Conservation (phyloP, 2,329 filamentous ascomycete species). For the Elsinoe australis region DNA sequence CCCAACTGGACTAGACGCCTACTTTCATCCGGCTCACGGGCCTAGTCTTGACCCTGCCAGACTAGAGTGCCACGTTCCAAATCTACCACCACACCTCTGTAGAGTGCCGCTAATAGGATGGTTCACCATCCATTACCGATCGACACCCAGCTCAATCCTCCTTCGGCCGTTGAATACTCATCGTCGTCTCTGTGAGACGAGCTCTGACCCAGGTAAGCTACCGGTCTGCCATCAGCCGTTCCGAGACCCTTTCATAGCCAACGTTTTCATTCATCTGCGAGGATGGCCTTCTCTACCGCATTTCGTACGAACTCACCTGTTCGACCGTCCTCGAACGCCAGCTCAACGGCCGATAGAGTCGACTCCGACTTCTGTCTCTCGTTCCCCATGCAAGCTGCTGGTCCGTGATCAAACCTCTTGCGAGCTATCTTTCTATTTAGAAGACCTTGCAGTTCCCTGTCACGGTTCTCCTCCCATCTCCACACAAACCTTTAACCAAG, state of each 20-base stretch:
- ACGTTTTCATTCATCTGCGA: no score
- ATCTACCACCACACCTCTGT: constrained; percentile 9
- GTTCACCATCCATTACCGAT: neutral
- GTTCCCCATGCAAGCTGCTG: constrained; percentile 6
- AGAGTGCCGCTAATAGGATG: no score
- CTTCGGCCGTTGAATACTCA: constrained; percentile 3
- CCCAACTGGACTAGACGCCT: neutral
- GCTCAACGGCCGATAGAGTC: constrained; percentile 7
- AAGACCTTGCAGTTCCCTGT: neutral
- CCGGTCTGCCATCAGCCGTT: constrained; percentile 4
- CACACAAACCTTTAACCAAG: neutral
- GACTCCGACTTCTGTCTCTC: neutral
- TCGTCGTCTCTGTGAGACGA: constrained; percentile 1
- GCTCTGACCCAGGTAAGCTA: constrained; percentile 1
- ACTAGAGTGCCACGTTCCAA: constrained; percentile 3
- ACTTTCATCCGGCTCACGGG: neutral
- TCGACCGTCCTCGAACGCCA: constrained; percentile 2
- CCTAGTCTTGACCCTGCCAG: neutral
- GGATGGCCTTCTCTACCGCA: neutral
- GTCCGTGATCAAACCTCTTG: neutral
- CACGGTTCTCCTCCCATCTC: neutral
- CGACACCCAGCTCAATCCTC: constrained; percentile 1
- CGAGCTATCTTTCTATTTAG: neutral
- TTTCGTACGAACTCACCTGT: neutral
- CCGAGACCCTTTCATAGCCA: neutral